A percentile compares a stretch with the other conserved stretches of the same genome.
These are phyloP conservation scores for Boletellus emodensis DNA, from an alignment of 768 basidiomycete species.

Conservation along the genomic window DNA sequence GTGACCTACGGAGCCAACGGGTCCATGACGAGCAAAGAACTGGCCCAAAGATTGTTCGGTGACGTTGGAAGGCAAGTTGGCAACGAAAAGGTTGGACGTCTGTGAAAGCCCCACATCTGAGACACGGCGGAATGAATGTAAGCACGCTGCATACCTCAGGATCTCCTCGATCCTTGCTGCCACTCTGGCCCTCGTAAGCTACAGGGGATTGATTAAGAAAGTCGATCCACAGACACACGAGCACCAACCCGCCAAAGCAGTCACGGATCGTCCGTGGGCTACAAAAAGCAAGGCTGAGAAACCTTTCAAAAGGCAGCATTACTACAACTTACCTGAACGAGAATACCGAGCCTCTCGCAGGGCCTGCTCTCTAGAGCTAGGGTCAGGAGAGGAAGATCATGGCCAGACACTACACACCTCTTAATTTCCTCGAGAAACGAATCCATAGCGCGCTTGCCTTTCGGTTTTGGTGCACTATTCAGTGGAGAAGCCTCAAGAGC, in stretches of 20 bases:
- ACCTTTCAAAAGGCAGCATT: neutral
- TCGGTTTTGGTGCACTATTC: conserved; percentile 57
- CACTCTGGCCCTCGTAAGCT: conserved; percentile 90
- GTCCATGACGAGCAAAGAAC: conserved; percentile 88
- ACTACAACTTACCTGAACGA: conserved; percentile 49
- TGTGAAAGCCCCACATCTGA: conserved; percentile 28
- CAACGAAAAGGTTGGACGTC: conserved; percentile 96
- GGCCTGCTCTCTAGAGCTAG: conserved; percentile 76
- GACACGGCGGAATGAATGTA: neutral
- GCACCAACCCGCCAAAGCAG: conserved; percentile 79
- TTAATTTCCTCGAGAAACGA: conserved; percentile 96
- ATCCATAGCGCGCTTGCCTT: conserved; percentile 96
- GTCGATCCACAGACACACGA: neutral
- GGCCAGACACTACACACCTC: conserved; percentile 44
- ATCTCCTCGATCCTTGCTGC: conserved; percentile 86
- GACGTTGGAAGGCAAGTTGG: conserved; percentile 84
- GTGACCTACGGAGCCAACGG: conserved; percentile 79
- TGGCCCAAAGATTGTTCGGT: conserved; percentile 82
- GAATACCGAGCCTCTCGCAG: conserved; percentile 82
- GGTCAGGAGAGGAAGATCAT: conserved; percentile 1
- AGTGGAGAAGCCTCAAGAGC: conserved; percentile 55
- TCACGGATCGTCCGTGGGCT: conserved; percentile 75
- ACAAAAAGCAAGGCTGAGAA: conserved; percentile 4
- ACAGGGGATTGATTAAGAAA: conserved; percentile 4
- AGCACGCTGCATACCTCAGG: conserved; percentile 54